Evolutionary conservation across 768 basidiomycete genomes (phyloP), one percentile per base, ranked within the genome.

Genomic region (Heimioporus sp.): DNA sequence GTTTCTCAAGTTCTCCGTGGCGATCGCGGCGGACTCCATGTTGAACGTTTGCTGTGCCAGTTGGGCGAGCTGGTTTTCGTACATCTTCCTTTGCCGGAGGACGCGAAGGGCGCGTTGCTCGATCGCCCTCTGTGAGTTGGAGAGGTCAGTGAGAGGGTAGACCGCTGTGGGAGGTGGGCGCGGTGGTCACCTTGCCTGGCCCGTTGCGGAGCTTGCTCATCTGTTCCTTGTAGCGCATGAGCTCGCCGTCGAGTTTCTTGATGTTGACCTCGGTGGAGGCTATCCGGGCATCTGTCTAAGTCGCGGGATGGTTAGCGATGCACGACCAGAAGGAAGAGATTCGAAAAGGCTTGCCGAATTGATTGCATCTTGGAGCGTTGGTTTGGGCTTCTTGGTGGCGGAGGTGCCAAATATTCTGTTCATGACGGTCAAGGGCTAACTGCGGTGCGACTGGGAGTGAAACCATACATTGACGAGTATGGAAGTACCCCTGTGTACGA

Each of bases 1-100:
- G 68, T 98, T 98, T 57, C 92, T 85, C 62, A 98, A 71, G 70
- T 98, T 98, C 73, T 98, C 97, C n/a, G 96, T 98, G 10, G 92
- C 86, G 63, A 98, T 83, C 13, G 90, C 82, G 12, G 95, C 89
- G 49, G 90, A 93, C 74, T 99, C 95, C 90, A 98, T 98, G 72
- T 99, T 98, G 76, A 92, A 98, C 20, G 91, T 87, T 69, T 98
- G 97, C 67, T 98, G 97, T 28, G 88, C 77, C 15, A 99, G 79
- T 69, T 97, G 93, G 10, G 83, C 79, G 36, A 98, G 80, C 68
- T 99, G 97, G 13, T 77, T 79, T 67, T 99, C 97, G 72, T 96
- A 96, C 91, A 98, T 86, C 72, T 84, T 80, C 77, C 92, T 98
- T 75, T 98, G 97, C 72, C 92, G 93, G 38, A 99, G 78, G 3